Evolutionary conservation across 345 rosid species (phyloP), one percentile per base, ranked within the genome.

Genomic region (Bretschneidera sinensis): DNA sequence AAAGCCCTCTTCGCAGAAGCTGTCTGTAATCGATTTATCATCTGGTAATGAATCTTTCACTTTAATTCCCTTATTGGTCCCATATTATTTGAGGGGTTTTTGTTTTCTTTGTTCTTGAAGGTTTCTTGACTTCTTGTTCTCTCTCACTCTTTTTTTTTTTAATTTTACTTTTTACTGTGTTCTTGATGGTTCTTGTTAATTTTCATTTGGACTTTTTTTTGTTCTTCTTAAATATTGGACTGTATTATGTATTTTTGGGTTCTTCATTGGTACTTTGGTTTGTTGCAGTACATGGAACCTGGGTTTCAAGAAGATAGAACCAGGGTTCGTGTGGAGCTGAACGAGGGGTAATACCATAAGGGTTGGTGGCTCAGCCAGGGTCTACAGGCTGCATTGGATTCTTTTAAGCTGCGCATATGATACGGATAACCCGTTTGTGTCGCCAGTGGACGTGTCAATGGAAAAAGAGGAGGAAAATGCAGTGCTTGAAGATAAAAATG

Each of bases 341-440:
- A 80, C 59, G 11, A 96, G 86, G 66, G 89, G 89, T 51, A 96
- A 90, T 63, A 77, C 79, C 0, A 60, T 88, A 53, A 81, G 78
- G 72, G 54, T 94, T 13, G 97, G 99, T 60, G 89, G 83, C 52
- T 94, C 95, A 8, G 90, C 91, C 24, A 86, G 99, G 71, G 74
- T 79, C 23, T 90, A 94, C 54, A 82, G 77, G 74, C 78, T 94
- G 51, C 89, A 83, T 17, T 94, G 99, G 97, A 74, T 94, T 60
- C 91, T 91, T 0, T 22, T 86, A 70, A 74, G 82, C 63, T 74
- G 67, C 24, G 97, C 96, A 0, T 83, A 81, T 58, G 92, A 86
- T 62, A 51, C 50, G 60, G 79, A 88, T 19, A 74, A 70, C 60
- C 78, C 85, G 0, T 84, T 80, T 68, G 70, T 86, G 17, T 66